Evolutionary conservation across 805 yeast genomes (phyloP).

Genomic region (Metschnikowia colocasiae): DNA sequence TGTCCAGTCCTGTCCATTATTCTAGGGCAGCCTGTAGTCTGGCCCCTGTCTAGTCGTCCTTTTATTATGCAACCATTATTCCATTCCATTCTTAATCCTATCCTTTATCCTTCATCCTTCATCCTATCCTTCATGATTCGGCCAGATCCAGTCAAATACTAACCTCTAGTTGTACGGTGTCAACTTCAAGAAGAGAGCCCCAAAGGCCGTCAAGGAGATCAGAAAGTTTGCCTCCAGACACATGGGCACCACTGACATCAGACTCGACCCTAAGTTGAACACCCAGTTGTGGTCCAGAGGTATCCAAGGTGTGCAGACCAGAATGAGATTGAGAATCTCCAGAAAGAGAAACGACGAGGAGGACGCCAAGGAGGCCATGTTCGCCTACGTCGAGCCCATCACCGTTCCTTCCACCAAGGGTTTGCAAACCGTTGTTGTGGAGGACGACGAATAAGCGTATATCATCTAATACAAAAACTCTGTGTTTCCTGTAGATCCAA

Average conservation of each 20-base stretch:
- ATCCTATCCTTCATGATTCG: too few species aligned
- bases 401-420: constrained; percentile 93
- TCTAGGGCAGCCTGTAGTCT: too few species aligned
- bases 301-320: constrained; percentile 97
- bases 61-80: too few species aligned
- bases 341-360: constrained; percentile 99
- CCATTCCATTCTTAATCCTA: too few species aligned
- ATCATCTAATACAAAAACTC: constrained; percentile 19
- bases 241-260: constrained; percentile 99
- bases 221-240: constrained; percentile 97
- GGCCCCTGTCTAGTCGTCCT: too few species aligned
- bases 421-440: constrained; percentile 95
- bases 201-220: constrained; percentile 99
- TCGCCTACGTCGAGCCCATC: constrained; percentile 97
- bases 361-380: constrained; percentile 96
- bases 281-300: constrained; percentile 99
- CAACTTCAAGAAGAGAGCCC: constrained; percentile 99
- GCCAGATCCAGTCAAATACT: too few species aligned
- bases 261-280: constrained; percentile 98
- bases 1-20: too few species aligned
- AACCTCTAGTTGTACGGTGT: constrained; percentile 87
- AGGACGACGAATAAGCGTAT: constrained; percentile 50
- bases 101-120: too few species aligned
- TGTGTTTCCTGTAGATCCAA: constrained; percentile 5
- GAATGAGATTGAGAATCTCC: constrained; percentile 97